A percentile compares a stretch with the other conserved stretches of the same genome.
These are phyloP conservation scores for Cardiospermum halicacabum DNA, from an alignment of 345 rosid genomes.

Conservation along the genomic window DNA sequence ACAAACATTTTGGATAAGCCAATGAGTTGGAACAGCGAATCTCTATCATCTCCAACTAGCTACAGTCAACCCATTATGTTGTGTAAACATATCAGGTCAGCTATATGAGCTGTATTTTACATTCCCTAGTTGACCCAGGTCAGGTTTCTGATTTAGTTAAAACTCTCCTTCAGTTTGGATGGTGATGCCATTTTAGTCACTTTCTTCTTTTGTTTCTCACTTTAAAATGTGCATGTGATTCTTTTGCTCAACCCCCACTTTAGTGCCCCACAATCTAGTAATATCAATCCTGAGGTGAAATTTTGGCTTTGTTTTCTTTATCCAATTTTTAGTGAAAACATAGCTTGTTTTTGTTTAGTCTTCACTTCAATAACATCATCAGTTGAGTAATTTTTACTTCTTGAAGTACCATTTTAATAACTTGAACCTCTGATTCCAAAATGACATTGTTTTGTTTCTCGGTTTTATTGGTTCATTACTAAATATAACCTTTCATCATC, in stretches of 20 bases:
- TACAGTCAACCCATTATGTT: slow-evolving; percentile 16
- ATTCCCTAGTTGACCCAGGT: slow-evolving; percentile 20
- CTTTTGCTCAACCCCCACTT: background rate
- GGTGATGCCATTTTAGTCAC: background rate
- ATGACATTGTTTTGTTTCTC: no score
- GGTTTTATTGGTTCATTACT: no score
- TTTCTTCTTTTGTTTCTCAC: background rate
- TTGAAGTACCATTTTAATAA: no score
- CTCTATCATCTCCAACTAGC: slow-evolving; percentile 12
- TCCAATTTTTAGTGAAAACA: no score
- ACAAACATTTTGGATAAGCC: background rate
- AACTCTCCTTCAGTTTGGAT: slow-evolving; percentile 9
- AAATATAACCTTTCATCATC: no score
- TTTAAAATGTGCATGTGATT: background rate
- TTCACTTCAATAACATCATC: no score
- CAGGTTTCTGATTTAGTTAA: background rate
- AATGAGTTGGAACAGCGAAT: slow-evolving; percentile 2
- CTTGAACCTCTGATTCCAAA: no score
- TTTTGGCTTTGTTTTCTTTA: no score
- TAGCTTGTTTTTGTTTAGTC: no score
- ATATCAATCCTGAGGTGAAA: background rate
- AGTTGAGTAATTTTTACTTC: no score
- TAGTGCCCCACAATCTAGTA: slow-evolving; percentile 5
- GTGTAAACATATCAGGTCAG: slow-evolving; percentile 5
- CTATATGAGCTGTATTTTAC: slow-evolving; percentile 1